phyloP scores from a whole-genome alignment of 768 basidiomycete species.

The Xerocomus spinulosus region DNA sequence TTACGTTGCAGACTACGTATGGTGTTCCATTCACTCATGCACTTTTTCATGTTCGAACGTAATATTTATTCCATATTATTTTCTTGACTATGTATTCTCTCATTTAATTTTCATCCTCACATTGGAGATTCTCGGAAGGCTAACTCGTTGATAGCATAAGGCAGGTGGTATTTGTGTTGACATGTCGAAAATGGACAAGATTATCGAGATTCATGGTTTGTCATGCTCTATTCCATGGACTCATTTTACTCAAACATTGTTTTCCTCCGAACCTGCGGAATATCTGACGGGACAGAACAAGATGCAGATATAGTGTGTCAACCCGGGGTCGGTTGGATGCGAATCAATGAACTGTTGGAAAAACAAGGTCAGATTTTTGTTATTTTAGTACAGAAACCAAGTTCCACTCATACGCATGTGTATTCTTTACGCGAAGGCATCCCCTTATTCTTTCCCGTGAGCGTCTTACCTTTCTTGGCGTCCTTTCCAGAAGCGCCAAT shows the following conservation, averaged over 20 bases:
- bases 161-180: conserved; percentile 76
- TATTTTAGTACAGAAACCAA: background rate
- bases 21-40: too few relatives aligned
- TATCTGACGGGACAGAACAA: too few relatives aligned
- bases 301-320: conserved; percentile 76
- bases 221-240: too few relatives aligned
- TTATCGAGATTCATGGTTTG: conserved; percentile 68
- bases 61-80: too few relatives aligned
- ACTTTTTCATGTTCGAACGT: too few relatives aligned
- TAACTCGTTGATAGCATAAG: conserved; percentile 13
- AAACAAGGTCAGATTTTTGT: conserved; percentile 43
- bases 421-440: conserved; percentile 43
- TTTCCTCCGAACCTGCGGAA: too few relatives aligned
- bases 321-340: conserved; percentile 66
- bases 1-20: background rate
- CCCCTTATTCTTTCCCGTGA: conserved; percentile 78
- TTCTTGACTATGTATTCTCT: too few relatives aligned
- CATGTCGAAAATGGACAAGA: conserved; percentile 72
- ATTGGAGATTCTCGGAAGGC: background rate
- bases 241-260: too few relatives aligned
- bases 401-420: background rate
- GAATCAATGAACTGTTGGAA: conserved; percentile 62
- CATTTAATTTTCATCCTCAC: too few relatives aligned
- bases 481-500: background rate
- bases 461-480: conserved; percentile 8